Evolutionary conservation across 2,329 filamentous ascomycete genomes (phyloP), one percentile per base, ranked within the genome.

Genomic region (Apiospora hydei): DNA sequence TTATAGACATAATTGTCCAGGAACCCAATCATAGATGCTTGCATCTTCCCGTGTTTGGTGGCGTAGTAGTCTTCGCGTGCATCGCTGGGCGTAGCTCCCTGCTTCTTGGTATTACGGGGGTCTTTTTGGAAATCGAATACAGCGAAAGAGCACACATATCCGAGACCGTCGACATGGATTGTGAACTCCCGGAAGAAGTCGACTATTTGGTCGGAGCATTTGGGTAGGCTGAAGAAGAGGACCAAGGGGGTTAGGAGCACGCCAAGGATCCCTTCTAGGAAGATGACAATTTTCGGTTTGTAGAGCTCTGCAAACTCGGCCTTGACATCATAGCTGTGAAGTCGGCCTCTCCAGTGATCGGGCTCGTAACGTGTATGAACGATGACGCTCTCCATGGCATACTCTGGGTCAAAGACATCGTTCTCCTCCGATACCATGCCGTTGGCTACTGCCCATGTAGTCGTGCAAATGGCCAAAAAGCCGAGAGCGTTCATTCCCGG

Each of bases 121-220:
- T 92, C 93, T 80, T 95, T 96, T 82, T 97, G 95, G 84, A 98
- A 98, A 75, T 98, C 94, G 78, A 99, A 99, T 47, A 98, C 94
- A 3, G 96, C 96, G 83, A 98, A 98, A 0, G 96, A 98, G 82
- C 96, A 99, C 14, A 98, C 94, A 76, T 98, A 96, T 30, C 96
- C 96, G 47, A 99, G 88, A 0, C 96, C 96, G 79, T 99, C 96
- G 21, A 99, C 96, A 77, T 99, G 95, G 30, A 99, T 91, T 0
- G 96, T 98, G 77, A 98, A 98, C 80, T 99, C 96, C 51, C 96
- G 92, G 85, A 99, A 98, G 83, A 99, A 99, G 83, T 99, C 96
- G 72, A 98, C 92, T 74, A 99, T 92, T 72, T 95, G 94, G 76
- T 98, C 96, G 80, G 93, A 96, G 81, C 94, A 97, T 76, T 91